A percentile compares a stretch with the other conserved stretches of the same genome.
Evolutionary conservation across 2,329 filamentous ascomycete genomes (phyloP).

Genomic region (Sporothrix brasiliensis): DNA sequence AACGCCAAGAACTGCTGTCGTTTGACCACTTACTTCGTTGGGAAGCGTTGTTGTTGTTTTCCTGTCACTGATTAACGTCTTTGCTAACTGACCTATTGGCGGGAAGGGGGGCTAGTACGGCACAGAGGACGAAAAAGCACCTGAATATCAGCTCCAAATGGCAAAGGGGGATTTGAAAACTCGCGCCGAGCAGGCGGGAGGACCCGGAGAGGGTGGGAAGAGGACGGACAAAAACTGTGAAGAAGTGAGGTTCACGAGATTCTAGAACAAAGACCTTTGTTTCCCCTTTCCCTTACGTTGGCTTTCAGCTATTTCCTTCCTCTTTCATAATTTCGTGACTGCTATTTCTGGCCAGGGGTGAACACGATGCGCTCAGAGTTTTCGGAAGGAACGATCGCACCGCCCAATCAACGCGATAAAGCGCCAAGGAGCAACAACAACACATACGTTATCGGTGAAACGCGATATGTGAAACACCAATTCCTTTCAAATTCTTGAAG

Average conservation of each 20-base stretch:
- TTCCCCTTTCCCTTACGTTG: too few species aligned
- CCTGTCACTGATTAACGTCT: not conserved
- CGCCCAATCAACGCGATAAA: not conserved
- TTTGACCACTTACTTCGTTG: conserved; percentile 25
- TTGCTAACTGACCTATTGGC: not conserved
- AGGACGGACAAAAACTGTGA: not conserved
- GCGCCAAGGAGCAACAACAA: not conserved
- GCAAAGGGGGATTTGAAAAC: not conserved
- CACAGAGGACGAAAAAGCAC: not conserved
- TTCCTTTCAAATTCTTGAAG: not conserved
- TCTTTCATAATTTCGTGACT: not conserved
- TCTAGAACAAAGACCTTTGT: not conserved
- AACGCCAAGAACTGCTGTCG: conserved; percentile 21
- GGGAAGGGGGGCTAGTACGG: not conserved
- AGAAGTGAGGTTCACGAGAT: not conserved
- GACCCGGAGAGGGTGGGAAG: not conserved
- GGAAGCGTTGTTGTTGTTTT: not conserved
- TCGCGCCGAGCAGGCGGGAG: not conserved
- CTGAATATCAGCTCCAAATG: too few species aligned
- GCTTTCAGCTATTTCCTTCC: not conserved
- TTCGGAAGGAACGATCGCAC: conserved; percentile 5
- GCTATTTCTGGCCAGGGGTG: conserved; percentile 1
- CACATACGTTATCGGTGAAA: not conserved
- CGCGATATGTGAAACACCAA: not conserved
- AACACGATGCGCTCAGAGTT: not conserved